Evolutionary conservation across 2,329 filamentous ascomycete species (phyloP), one percentile per base, ranked within the genome.

Genomic region (Colletotrichum sp.): DNA sequence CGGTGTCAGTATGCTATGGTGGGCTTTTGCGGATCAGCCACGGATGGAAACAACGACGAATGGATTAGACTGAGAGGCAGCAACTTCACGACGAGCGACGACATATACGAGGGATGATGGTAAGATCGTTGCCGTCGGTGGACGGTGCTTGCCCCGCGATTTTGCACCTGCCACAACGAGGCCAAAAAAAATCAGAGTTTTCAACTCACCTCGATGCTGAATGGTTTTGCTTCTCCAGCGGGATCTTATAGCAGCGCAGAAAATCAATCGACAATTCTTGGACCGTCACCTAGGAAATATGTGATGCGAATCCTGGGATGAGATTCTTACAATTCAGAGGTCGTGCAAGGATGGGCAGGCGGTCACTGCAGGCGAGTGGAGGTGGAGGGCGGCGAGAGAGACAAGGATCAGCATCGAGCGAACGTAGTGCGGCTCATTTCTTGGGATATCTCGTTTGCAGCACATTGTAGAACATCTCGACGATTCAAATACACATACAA

Each of bases 131-230:
- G 38, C 6, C 38, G 18, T 47, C 13, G 33, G 54, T 15, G 34
- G 33, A 21, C 13, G 8, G 33, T 21, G 24, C 24, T 21, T 43
- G 65, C 65, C 34, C 65, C 34, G 54, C 27, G 27, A 59, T 67
- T 47, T 8, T 31, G 54, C 34, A 34, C 63, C 16, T 38, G 15
- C 16, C 55, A 16, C n/a, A 27, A 8, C 11, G 27, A 15, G 8
- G 34, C 24, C 21, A n/a, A 36, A 62, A 8, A 57, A 71, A 72
- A 67, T 63, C 68, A 72, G 68, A 74, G 34, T 74, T 72, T 74
- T 63, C 31, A 33, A 66, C 59, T 62, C 47, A 73, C 67, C 51
- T 61, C 31, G 3, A 21, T n/a, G 12, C 4, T n/a, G 29, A 61
- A 33, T 24, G 0, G 11, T 13, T 51, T 21, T 6, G 43, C 0